Evolutionary conservation across 192 early-diverging fungal species (phyloP).

Genomic region (Cetraspora pellucida): DNA sequence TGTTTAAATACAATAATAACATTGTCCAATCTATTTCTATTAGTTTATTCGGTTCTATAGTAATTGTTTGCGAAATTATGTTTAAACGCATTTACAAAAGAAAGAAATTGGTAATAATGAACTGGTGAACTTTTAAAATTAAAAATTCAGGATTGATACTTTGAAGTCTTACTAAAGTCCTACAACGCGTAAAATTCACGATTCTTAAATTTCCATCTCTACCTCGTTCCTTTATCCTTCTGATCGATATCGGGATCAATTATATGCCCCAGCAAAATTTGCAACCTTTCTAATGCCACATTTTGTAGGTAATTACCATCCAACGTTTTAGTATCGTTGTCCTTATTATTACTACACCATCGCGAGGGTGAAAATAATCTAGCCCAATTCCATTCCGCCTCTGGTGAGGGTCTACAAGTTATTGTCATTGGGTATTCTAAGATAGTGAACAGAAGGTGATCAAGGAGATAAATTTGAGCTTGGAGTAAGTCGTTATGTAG

Average conservation of each 20-base stretch:
- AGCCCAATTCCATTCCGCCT: constrained; percentile 28
- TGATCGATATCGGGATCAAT: background rate
- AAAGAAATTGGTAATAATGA: too few relatives aligned
- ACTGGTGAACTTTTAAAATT: too few relatives aligned
- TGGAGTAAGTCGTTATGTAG: constrained; percentile 7
- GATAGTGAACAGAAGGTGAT: constrained; percentile 10
- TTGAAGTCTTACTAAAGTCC: background rate
- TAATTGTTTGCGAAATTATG: too few relatives aligned
- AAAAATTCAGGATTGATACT: too few relatives aligned
- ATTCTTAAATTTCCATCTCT: background rate
- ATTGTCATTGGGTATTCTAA: background rate
- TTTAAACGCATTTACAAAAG: too few relatives aligned
- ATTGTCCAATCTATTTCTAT: background rate
- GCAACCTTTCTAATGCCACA: constrained; percentile 6
- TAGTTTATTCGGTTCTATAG: too few relatives aligned
- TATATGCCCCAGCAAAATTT: constrained; percentile 30
- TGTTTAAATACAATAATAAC: background rate
- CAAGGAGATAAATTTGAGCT: constrained; percentile 25
- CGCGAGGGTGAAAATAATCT: constrained; percentile 25
- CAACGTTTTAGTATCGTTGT: background rate
- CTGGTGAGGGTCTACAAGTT: constrained; percentile 27
- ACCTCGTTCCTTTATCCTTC: background rate
- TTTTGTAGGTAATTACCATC: background rate
- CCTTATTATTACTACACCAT: background rate
- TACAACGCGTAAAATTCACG: constrained; percentile 3